Evolutionary conservation across 495 filamentous ascomycete species (phyloP), one percentile per base, ranked within the genome.

Genomic region (Daldinia bambusicola): DNA sequence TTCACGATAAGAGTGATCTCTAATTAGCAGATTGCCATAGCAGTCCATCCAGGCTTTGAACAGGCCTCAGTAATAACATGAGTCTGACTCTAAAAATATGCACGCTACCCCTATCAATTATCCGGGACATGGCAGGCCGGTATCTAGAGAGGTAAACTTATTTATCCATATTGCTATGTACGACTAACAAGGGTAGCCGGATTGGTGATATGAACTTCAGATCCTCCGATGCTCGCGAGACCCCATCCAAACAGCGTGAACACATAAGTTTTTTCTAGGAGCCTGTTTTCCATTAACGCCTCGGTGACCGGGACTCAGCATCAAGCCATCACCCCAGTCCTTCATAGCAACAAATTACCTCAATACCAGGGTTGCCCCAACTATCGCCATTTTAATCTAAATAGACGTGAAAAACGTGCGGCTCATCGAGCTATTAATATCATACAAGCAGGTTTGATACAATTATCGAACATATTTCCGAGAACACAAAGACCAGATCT

Each of bases 141-240:
- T 55, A 60, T 69, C 60, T 53, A 60, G 45, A 60, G 59, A 48
- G 56, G 55, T 16, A 45, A 30, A 36, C 52, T 61, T 45, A 70
- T 70, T 64, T 60, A 63, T 64, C 67, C 61, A 70, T 70, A 70
- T 64, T 70, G 43, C 59, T 53, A 53, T 53, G 50, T 53, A 53
- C 26, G 31, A 57, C 60, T 32, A 59, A 63, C 66, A 69, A 43
- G 66, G 59, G 41, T 20, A 53, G 22, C 43, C 41, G 45, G 43
- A 60, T 52, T 43, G 31, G 18, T 34, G n/a, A 59, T 20, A n/a
- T 59, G 45, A 59, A 34, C 34, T 13, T 37, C 31, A 22, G 56
- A 53, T 41, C 51, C 52, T 59, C 52, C 51, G 53, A 63, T 36
- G 53, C 52, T 58, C 66, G 51, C n/a, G 1, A 57, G n/a, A 50